A percentile compares a stretch with the other conserved stretches of the same genome.
These are phyloP conservation scores for Phaeophleospora eucalypticola DNA, from an alignment of 2,329 filamentous ascomycete species.

Conservation along the genomic window DNA sequence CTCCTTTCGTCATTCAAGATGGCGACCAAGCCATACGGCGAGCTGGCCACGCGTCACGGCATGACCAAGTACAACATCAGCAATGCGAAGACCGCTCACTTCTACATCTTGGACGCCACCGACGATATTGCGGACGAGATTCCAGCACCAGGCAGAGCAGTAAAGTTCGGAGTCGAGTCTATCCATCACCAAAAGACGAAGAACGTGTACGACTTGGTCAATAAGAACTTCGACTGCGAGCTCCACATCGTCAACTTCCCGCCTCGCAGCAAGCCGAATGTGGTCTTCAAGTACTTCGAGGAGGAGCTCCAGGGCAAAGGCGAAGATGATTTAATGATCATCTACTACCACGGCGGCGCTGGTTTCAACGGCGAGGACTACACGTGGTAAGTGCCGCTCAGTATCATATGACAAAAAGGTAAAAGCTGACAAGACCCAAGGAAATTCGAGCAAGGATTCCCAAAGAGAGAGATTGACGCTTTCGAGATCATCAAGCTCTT, in stretches of 20 bases:
- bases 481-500: conserved; percentile 7
- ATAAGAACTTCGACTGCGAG: conserved; percentile 1
- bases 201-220: background rate
- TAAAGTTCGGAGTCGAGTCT: background rate
- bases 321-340: conserved; percentile 6
- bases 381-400: conserved; percentile 1
- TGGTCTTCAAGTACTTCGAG: conserved; percentile 1
- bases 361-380: background rate
- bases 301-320: background rate
- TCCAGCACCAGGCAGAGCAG: background rate
- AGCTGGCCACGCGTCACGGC: background rate
- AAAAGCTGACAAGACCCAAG: background rate
- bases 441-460: conserved; percentile 1
- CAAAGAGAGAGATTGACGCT: conserved; percentile 2
- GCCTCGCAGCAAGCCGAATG: background rate
- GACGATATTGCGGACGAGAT: too few species aligned
- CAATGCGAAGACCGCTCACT: background rate
- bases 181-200: conserved; percentile 1
- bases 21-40: too few species aligned
- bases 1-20: too few species aligned
- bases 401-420: background rate
- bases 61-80: background rate
- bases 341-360: conserved; percentile 10
- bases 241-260: background rate
- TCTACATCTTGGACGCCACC: background rate